Conservation (phyloP, 1,284 basidiomycete species). For the Lentinus polychrous region DNA sequence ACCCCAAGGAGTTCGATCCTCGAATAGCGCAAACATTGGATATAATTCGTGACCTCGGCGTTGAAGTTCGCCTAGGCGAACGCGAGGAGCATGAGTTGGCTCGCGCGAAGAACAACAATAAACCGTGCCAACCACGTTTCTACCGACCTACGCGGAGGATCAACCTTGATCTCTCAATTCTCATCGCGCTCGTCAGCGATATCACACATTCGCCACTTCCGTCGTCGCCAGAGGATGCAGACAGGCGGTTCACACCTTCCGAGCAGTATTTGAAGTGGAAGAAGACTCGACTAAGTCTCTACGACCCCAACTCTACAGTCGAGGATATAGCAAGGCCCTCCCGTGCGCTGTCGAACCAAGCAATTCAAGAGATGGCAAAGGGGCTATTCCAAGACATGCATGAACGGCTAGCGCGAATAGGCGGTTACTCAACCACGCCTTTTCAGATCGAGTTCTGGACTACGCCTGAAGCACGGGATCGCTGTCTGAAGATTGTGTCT, state of each 20-base stretch:
- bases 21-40: slow-evolving; percentile 59
- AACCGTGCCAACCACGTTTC: slow-evolving; percentile 15
- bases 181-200: slow-evolving; percentile 80
- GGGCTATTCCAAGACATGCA: slow-evolving; percentile 61
- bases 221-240: slow-evolving; percentile 45
- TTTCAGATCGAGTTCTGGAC: slow-evolving; percentile 64
- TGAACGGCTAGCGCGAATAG: slow-evolving; percentile 31
- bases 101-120: neutral
- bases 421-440: neutral
- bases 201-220: slow-evolving; percentile 72
- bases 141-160: slow-evolving; percentile 48
- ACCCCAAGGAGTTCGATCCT: slow-evolving; percentile 35
- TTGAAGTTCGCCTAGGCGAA: slow-evolving; percentile 66
- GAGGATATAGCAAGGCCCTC: slow-evolving; percentile 42
- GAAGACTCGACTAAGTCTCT: slow-evolving; percentile 29
- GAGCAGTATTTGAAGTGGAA: slow-evolving; percentile 53
- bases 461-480: slow-evolving; percentile 62
- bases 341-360: slow-evolving; percentile 56
- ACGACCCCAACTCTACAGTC: slow-evolving; percentile 17
- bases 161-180: slow-evolving; percentile 75
- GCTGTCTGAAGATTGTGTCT: slow-evolving; percentile 60
- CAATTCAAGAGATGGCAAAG: slow-evolving; percentile 64
- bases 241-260: slow-evolving; percentile 53
- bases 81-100: slow-evolving; percentile 25
- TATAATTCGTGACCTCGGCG: slow-evolving; percentile 49